Evolutionary conservation across 352 stramenopile genomes (phyloP).

Genomic region (Achlya hypogyna): DNA sequence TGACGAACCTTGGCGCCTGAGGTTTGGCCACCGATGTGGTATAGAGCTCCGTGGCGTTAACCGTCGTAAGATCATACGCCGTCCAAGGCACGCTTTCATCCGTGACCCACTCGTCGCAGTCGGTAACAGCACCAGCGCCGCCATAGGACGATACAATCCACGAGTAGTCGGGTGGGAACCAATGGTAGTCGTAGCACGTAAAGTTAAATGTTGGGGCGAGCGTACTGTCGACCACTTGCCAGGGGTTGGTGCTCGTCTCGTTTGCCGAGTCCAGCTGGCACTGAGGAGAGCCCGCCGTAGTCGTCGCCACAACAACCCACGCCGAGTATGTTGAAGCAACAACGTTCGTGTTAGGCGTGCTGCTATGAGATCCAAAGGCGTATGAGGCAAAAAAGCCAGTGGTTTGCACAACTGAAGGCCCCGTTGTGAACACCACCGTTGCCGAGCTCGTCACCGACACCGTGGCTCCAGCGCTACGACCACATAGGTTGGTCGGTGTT

Average conservation of each 20-base stretch:
- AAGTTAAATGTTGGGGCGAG: neutral
- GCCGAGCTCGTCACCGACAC: neutral
- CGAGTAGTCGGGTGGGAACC: neutral
- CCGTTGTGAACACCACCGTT: neutral
- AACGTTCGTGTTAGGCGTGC: neutral
- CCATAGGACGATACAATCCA: neutral
- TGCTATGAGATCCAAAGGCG: neutral
- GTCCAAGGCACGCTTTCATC: slow-evolving; percentile 10
- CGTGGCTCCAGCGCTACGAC: neutral
- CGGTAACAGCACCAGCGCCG: neutral
- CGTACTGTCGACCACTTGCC: neutral
- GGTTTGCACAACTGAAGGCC: neutral
- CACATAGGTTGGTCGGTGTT: neutral
- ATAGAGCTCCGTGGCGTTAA: neutral
- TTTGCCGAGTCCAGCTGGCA: slow-evolving; percentile 8
- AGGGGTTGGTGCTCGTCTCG: neutral
- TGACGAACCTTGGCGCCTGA: neutral
- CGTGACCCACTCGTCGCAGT: neutral
- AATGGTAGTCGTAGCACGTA: neutral
- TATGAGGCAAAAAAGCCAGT: slow-evolving; percentile 18
- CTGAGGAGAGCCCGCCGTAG: neutral
- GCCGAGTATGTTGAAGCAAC: neutral
- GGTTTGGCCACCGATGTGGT: neutral
- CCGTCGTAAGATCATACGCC: neutral
- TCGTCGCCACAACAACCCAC: neutral